Evolutionary conservation across 1,284 basidiomycete genomes (phyloP).

Genomic region (Heterobasidion occidentale): DNA sequence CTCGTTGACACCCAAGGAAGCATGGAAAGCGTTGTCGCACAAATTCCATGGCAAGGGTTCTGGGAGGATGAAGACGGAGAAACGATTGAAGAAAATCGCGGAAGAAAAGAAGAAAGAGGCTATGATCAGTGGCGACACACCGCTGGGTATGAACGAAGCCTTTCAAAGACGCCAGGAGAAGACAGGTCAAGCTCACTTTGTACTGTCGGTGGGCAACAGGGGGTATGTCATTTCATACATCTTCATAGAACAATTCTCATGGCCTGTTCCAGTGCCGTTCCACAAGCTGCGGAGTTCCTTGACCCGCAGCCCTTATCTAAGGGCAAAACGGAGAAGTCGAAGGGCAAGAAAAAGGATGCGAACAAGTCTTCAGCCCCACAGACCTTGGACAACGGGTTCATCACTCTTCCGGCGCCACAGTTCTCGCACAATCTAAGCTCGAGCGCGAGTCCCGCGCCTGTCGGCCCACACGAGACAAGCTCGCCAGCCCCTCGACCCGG

Average conservation of each 20-base stretch:
- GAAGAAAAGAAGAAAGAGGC: conserved; percentile 89
- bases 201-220: conserved; percentile 88
- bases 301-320: conserved; percentile 68
- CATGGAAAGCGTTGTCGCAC: conserved; percentile 93
- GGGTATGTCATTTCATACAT: conserved; percentile 47
- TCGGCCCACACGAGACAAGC: conserved; percentile 26
- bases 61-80: conserved; percentile 92
- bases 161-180: conserved; percentile 89
- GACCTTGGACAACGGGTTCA: conserved; percentile 54
- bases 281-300: conserved; percentile 70
- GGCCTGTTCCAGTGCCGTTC: conserved; percentile 54
- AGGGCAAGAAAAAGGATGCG: conserved; percentile 68
- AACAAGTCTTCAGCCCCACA: conserved; percentile 35
- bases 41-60: conserved; percentile 95
- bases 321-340: conserved; percentile 71
- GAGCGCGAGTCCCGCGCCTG: conserved; percentile 37
- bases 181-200: conserved; percentile 90
- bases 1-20: conserved; percentile 86
- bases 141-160: conserved; percentile 84
- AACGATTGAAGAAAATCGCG: conserved; percentile 86
- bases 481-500: conserved; percentile 68
- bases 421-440: conserved; percentile 31
- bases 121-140: conserved; percentile 90
- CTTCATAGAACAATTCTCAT: conserved; percentile 6
- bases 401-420: conserved; percentile 53